A percentile compares a stretch with the other conserved stretches of the same genome.
phyloP scores from a whole-genome alignment of 139 green algal genomes.

The Penium margaritaceum region DNA sequence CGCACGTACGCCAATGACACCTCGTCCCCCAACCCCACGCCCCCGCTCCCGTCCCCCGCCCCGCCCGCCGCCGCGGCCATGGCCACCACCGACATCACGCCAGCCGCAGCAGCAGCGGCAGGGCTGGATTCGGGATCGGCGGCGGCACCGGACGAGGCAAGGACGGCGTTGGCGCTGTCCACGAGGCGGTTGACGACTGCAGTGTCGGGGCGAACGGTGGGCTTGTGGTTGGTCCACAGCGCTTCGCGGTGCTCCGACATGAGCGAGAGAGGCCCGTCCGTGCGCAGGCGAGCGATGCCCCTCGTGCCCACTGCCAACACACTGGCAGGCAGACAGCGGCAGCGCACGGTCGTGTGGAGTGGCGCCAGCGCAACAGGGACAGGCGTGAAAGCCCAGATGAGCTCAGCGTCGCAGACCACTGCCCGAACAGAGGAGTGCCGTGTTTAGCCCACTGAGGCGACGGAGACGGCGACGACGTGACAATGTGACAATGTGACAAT shows the following conservation, averaged over 20 bases:
- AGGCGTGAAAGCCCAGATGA: too few species aligned
- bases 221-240: slow-evolving; percentile 62
- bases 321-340: too few species aligned
- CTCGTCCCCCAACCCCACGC: neutral
- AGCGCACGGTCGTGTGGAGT: too few species aligned
- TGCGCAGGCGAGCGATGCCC: slow-evolving; percentile 9
- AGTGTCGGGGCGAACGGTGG: slow-evolving; percentile 56
- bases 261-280: slow-evolving; percentile 52
- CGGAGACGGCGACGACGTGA: too few species aligned
- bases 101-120: neutral
- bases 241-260: slow-evolving; percentile 57
- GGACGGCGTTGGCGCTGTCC: neutral
- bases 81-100: neutral
- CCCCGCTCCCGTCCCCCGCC: neutral
- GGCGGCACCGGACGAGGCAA: neutral
- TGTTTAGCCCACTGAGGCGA: too few species aligned
- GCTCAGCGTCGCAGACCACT: too few species aligned
- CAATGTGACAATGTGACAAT: too few species aligned
- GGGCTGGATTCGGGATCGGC: neutral
- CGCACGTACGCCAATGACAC: too few species aligned
- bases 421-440: too few species aligned
- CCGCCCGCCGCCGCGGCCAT: neutral
- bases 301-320: neutral
- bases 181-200: slow-evolving; percentile 49
- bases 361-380: too few species aligned